Evolutionary conservation across 139 green algal genomes (phyloP).

Genomic region (Zygnema circumcarinatum): DNA sequence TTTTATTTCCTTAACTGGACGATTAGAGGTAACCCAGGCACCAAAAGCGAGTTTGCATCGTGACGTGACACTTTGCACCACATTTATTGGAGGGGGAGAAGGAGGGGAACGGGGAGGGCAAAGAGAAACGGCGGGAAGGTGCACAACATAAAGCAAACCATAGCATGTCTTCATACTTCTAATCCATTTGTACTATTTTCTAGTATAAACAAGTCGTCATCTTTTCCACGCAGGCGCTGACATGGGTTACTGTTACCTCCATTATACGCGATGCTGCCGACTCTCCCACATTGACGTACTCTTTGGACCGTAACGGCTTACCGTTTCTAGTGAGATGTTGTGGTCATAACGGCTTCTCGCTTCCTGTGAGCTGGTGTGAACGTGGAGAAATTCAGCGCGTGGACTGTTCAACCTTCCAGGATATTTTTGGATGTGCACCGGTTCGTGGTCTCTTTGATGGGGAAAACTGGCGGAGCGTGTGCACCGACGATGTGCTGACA

Average conservation of each 20-base stretch:
- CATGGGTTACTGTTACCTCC: background rate
- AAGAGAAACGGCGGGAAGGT: background rate
- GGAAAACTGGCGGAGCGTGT: background rate
- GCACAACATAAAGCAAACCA: background rate
- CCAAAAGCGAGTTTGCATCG: background rate
- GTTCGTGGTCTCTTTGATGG: too few species aligned
- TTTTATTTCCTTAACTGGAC: too few species aligned
- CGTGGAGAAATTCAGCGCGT: background rate
- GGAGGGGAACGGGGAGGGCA: background rate
- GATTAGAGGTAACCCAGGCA: too few species aligned
- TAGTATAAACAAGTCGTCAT: too few species aligned
- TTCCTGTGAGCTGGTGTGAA: constrained; percentile 7
- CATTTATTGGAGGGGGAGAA: background rate
- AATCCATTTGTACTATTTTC: too few species aligned
- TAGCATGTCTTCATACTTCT: background rate
- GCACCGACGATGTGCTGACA: background rate
- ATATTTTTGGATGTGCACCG: too few species aligned
- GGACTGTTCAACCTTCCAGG: background rate
- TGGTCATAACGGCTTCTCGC: background rate
- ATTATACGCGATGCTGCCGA: background rate
- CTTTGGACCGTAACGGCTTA: background rate
- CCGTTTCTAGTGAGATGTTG: background rate
- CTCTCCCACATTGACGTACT: background rate
- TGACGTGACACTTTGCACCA: background rate
- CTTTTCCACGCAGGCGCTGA: background rate